phyloP scores from a whole-genome alignment of 2,329 filamentous ascomycete genomes.

The Beauveria sp. region DNA sequence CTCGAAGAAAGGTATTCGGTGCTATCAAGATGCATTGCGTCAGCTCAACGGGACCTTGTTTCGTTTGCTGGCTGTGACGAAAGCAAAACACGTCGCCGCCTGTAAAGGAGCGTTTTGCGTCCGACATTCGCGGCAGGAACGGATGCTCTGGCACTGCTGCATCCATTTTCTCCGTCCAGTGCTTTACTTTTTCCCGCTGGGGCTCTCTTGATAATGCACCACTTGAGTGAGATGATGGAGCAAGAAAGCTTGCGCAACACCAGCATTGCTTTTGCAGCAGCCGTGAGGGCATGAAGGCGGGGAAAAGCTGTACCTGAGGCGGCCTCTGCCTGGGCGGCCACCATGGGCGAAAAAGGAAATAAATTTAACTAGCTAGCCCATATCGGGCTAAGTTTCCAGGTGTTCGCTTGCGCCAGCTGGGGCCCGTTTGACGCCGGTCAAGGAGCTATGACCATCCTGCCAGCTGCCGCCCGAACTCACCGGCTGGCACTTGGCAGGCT shows the following conservation, averaged over 20 bases:
- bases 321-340: not conserved
- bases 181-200: slow-evolving; percentile 9
- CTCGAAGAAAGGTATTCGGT: not conserved
- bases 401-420: slow-evolving; percentile 4
- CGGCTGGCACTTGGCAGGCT: not conserved
- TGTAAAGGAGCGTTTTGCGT: not conserved
- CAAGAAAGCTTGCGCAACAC: not conserved
- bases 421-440: not conserved
- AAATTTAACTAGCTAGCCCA: not conserved
- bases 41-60: not conserved
- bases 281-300: not conserved
- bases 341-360: slow-evolving; percentile 11
- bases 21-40: not conserved
- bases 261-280: slow-evolving; percentile 8
- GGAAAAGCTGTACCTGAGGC: not conserved
- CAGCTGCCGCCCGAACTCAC: slow-evolving; percentile 1
- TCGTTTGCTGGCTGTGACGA: not conserved
- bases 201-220: not conserved
- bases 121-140: not conserved
- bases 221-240: not conserved
- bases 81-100: not conserved
- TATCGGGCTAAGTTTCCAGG: not conserved
- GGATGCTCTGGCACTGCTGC: not conserved
- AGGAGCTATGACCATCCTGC: slow-evolving; percentile 10
- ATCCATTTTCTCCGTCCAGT: not conserved